Evolutionary conservation across 257 asterid genomes (phyloP).

Genomic region (Penstemon newberryi): DNA sequence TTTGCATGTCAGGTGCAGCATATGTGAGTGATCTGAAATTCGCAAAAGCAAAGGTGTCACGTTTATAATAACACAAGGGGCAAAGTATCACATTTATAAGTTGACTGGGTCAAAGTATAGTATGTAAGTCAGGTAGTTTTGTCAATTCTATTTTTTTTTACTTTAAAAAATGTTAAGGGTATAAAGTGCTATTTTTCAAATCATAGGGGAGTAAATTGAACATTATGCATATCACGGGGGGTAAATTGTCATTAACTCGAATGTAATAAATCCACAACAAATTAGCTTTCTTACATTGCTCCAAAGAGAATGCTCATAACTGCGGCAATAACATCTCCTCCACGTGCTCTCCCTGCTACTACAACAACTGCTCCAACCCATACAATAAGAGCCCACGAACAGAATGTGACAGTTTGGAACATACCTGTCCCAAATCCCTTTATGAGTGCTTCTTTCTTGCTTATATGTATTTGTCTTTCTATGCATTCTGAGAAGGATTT

Average conservation of each 20-base stretch:
- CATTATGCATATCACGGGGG: too few relatives aligned
- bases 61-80: too few relatives aligned
- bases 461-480: slow-evolving; percentile 46
- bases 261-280: neutral
- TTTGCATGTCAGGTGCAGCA: slow-evolving; percentile 89
- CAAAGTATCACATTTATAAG: too few relatives aligned
- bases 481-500: slow-evolving; percentile 58
- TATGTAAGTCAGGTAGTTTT: too few relatives aligned
- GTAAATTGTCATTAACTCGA: too few relatives aligned
- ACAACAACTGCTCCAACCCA: slow-evolving; percentile 85
- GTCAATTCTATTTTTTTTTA: too few relatives aligned
- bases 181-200: too few relatives aligned
- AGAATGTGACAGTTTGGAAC: slow-evolving; percentile 74
- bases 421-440: slow-evolving; percentile 83
- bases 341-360: slow-evolving; percentile 55
- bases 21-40: slow-evolving; percentile 74
- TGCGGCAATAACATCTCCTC: slow-evolving; percentile 84
- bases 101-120: too few relatives aligned
- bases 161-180: too few relatives aligned
- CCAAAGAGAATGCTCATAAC: slow-evolving; percentile 92
- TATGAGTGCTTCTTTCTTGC: slow-evolving; percentile 64
- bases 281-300: slow-evolving; percentile 63
- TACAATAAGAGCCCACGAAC: slow-evolving; percentile 85
- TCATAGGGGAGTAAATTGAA: too few relatives aligned
- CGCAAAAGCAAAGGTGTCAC: neutral